phyloP scores from a whole-genome alignment of 352 stramenopile genomes.

The Nothophytophthora sp. region DNA sequence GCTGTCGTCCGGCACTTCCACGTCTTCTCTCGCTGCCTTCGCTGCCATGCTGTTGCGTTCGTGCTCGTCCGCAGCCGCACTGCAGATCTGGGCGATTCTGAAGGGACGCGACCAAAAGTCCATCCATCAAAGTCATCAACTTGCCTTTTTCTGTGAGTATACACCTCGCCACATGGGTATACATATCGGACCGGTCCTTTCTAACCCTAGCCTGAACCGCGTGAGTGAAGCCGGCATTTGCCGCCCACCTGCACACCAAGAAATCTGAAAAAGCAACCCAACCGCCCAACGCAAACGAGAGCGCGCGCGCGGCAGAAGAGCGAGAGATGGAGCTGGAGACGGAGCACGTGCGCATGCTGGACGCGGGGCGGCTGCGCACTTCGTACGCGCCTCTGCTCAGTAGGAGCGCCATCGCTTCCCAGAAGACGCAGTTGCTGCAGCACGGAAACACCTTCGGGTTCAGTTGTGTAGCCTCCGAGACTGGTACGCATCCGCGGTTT shows the following conservation, averaged over 20 bases:
- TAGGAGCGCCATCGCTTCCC: slow-evolving; percentile 32
- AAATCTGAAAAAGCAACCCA: too few species aligned
- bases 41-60: slow-evolving; percentile 42
- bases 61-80: too few species aligned
- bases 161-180: too few species aligned
- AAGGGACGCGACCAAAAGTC: too few species aligned
- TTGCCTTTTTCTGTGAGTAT: too few species aligned
- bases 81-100: too few species aligned
- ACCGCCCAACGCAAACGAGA: too few species aligned
- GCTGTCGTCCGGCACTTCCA: slow-evolving; percentile 35
- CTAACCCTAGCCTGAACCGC: too few species aligned
- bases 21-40: slow-evolving; percentile 17
- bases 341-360: slow-evolving; percentile 80
- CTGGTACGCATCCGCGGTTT: slow-evolving; percentile 19
- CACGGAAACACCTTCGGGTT: slow-evolving; percentile 66
- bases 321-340: slow-evolving; percentile 57
- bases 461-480: slow-evolving; percentile 44
- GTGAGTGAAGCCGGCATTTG: too few species aligned
- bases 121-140: too few species aligned
- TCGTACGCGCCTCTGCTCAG: slow-evolving; percentile 33
- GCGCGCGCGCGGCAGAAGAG: background rate
- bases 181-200: too few species aligned
- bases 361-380: slow-evolving; percentile 54
- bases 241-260: too few species aligned
- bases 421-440: slow-evolving; percentile 53